These are phyloP conservation scores for Phaeophleospora eucalypticola DNA, from an alignment of 2,329 filamentous ascomycete genomes.

Conservation along the genomic window DNA sequence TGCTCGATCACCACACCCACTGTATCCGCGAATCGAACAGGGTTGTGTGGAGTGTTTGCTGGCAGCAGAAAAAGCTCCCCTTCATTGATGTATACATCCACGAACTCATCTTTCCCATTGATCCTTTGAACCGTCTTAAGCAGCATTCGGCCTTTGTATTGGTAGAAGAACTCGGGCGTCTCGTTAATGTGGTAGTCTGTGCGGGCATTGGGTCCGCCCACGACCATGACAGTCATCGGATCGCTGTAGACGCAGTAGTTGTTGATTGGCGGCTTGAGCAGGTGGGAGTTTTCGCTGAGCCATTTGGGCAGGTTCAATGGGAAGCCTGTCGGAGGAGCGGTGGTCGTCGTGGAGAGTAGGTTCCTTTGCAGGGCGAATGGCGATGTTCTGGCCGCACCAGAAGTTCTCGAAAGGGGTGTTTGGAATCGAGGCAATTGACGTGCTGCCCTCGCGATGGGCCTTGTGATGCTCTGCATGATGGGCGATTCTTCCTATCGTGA, in stretches of 20 bases:
- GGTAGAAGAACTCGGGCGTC: constrained; percentile 97
- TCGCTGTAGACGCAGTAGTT: constrained; percentile 96
- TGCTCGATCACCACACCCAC: constrained; percentile 94
- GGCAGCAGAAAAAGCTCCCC: constrained; percentile 92
- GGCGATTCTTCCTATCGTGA: too few species aligned
- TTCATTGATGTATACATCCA: constrained; percentile 84
- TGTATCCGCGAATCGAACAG: constrained; percentile 86
- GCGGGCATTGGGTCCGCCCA: constrained; percentile 90
- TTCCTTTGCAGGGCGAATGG: neutral
- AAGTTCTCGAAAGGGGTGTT: neutral
- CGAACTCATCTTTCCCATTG: constrained; percentile 56
- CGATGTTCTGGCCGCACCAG: neutral
- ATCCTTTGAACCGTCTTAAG: constrained; percentile 78
- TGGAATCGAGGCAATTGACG: neutral
- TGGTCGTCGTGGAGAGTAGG: neutral
- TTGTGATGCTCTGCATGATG: neutral
- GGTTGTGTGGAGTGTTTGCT: constrained; percentile 93
- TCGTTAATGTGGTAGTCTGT: constrained; percentile 98
- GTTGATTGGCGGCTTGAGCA: constrained; percentile 90
- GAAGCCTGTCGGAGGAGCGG: constrained; percentile 16
- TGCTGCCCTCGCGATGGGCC: neutral
- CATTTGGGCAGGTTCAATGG: constrained; percentile 47
- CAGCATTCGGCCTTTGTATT: constrained; percentile 88
- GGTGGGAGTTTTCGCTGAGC: constrained; percentile 86
- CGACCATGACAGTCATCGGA: constrained; percentile 82